These are phyloP conservation scores for Ottelia alismoides DNA, from an alignment of 106 monocot species.

Conservation along the genomic window DNA sequence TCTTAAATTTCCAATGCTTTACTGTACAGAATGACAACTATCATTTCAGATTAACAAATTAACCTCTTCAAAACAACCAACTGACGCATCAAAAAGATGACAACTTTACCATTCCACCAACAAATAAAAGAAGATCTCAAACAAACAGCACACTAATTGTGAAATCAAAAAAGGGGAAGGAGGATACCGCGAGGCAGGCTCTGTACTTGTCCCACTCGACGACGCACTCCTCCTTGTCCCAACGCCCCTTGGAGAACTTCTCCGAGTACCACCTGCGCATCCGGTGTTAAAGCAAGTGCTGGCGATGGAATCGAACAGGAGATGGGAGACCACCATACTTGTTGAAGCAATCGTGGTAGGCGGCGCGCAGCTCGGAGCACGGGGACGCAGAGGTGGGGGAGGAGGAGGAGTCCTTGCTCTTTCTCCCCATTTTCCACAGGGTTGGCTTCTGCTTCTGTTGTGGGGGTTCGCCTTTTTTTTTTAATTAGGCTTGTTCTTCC, in stretches of 20 bases:
- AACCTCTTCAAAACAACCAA: no score
- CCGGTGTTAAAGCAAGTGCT: neutral
- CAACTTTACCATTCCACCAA: no score
- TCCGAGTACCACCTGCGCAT: constrained; percentile 80
- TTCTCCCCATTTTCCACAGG: constrained; percentile 9
- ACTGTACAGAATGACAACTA: no score
- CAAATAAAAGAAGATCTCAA: no score
- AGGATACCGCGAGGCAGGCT: constrained; percentile 81
- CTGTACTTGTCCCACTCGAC: constrained; percentile 85
- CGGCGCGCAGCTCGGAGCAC: constrained; percentile 50
- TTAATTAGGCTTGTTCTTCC: no score
- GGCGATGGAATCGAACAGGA: neutral
- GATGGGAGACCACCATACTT: constrained; percentile 14
- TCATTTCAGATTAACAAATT: no score
- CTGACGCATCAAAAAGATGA: no score
- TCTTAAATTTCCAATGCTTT: no score
- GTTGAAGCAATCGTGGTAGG: constrained; percentile 90
- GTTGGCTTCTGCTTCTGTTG: no score
- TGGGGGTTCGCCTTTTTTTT: no score
- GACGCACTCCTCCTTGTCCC: constrained; percentile 77
- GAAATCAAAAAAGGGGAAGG: no score
- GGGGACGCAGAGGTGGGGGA: constrained; percentile 15
- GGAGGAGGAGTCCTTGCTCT: constrained; percentile 9
- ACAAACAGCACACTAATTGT: no score
- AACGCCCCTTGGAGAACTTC: constrained; percentile 81